Conservation (phyloP, 2,329 filamentous ascomycete species). For the Incumbomyces delicatus region DNA sequence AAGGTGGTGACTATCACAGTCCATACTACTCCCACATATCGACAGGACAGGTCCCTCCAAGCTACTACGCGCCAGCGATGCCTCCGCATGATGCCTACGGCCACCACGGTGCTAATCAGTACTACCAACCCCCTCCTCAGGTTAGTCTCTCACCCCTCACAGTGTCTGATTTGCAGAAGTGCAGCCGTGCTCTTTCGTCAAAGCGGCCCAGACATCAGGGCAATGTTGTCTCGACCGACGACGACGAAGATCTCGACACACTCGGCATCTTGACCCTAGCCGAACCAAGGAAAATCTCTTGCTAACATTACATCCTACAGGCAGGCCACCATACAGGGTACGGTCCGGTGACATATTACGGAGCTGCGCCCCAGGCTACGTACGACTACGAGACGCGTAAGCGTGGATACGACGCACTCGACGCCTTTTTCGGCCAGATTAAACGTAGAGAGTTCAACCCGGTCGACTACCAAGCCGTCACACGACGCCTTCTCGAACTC, state of each 20-base stretch:
- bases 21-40: conserved; percentile 20
- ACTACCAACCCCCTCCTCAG: conserved; percentile 21
- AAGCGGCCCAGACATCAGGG: neutral
- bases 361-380: conserved; percentile 56
- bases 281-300: neutral
- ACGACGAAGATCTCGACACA: neutral
- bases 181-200: neutral
- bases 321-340: conserved; percentile 50
- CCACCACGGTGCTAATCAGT: conserved; percentile 21
- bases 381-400: conserved; percentile 68
- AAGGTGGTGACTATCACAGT: conserved; percentile 19
- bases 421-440: conserved; percentile 87
- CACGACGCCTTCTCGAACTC: conserved; percentile 74
- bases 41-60: conserved; percentile 19
- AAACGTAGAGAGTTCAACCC: conserved; percentile 89
- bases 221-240: neutral
- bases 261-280: no score
- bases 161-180: conserved; percentile 1
- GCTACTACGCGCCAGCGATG: conserved; percentile 21
- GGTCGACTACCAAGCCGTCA: conserved; percentile 80
- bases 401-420: conserved; percentile 76
- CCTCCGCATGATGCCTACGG: conserved; percentile 20
- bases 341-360: conserved; percentile 68
- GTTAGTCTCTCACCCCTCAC: conserved; percentile 7
- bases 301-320: conserved; percentile 26